phyloP scores from a whole-genome alignment of 2,329 filamentous ascomycete species.

The Chaetomiaceae sp. region DNA sequence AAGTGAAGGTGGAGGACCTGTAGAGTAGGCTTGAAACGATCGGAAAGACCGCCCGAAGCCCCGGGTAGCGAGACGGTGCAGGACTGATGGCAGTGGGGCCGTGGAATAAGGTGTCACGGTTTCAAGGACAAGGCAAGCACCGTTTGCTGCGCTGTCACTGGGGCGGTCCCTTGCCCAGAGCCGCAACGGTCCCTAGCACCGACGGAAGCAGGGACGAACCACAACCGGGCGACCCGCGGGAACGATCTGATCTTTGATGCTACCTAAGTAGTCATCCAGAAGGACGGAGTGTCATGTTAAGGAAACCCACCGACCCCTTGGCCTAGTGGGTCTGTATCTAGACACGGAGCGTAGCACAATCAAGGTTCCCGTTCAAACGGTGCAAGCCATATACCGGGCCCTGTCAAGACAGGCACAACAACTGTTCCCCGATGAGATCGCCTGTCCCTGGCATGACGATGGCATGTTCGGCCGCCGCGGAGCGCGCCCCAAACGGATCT shows the following conservation, averaged over 20 bases:
- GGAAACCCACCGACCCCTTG: too few relatives aligned
- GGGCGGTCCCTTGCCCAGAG: conserved; percentile 17
- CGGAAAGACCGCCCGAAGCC: conserved; percentile 1
- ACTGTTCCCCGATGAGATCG: conserved; percentile 6
- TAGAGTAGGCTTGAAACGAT: too few relatives aligned
- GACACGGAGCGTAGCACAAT: too few relatives aligned
- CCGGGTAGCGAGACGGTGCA: too few relatives aligned
- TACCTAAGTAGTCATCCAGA: conserved; percentile 17
- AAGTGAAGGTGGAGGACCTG: too few relatives aligned
- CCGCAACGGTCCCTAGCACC: conserved; percentile 20
- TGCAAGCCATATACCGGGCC: conserved; percentile 22
- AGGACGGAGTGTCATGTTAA: too few relatives aligned
- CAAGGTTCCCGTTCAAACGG: too few relatives aligned
- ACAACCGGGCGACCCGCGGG: conserved; percentile 10
- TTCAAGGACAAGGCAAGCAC: background rate
- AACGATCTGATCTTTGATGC: conserved; percentile 13
- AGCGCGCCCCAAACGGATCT: conserved; percentile 3
- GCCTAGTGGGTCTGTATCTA: too few relatives aligned
- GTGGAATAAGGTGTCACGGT: background rate
- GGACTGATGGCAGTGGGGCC: background rate
- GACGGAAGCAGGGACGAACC: conserved; percentile 17
- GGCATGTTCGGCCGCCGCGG: background rate
- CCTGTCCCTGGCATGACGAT: background rate
- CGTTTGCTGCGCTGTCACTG: background rate
- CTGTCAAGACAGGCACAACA: conserved; percentile 17